Percentiles rank a stretch among this genome's conserved stretches.
These are phyloP conservation scores for Nakaseomyces delphensis DNA, from an alignment of 1,139 yeast species.

Conservation along the genomic window DNA sequence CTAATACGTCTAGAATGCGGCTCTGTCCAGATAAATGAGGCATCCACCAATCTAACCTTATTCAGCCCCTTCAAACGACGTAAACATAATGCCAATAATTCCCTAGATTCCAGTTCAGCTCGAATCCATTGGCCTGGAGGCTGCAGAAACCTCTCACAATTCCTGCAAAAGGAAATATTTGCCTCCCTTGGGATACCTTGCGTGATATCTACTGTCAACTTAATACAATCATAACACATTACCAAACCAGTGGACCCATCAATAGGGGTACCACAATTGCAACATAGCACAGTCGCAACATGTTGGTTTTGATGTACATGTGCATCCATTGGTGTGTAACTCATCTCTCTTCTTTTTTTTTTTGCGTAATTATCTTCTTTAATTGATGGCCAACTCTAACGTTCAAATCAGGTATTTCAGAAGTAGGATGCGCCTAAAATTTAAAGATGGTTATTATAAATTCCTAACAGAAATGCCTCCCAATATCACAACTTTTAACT, in stretches of 20 bases:
- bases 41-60: slow-evolving; percentile 85
- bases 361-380: not conserved
- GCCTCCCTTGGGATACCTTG: slow-evolving; percentile 96
- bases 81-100: slow-evolving; percentile 79
- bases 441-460: too few species aligned
- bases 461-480: too few species aligned
- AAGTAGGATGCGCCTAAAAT: too few species aligned
- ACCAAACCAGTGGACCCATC: slow-evolving; percentile 91
- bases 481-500: too few species aligned
- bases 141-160: slow-evolving; percentile 90
- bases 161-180: slow-evolving; percentile 84
- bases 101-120: slow-evolving; percentile 88
- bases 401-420: too few species aligned
- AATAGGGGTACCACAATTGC: slow-evolving; percentile 98
- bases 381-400: not conserved
- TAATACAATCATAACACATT: slow-evolving; percentile 97
- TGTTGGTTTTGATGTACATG: slow-evolving; percentile 23
- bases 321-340: slow-evolving; percentile 25
- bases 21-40: slow-evolving; percentile 96
- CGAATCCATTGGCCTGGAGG: slow-evolving; percentile 93
- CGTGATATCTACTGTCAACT: slow-evolving; percentile 86
- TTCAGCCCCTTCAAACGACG: slow-evolving; percentile 81
- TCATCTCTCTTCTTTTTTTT: slow-evolving; percentile 13
- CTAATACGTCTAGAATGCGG: slow-evolving; percentile 95
- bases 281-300: slow-evolving; percentile 88